Evolutionary conservation across 257 asterid species (phyloP).

Genomic region (Echites panduratus): DNA sequence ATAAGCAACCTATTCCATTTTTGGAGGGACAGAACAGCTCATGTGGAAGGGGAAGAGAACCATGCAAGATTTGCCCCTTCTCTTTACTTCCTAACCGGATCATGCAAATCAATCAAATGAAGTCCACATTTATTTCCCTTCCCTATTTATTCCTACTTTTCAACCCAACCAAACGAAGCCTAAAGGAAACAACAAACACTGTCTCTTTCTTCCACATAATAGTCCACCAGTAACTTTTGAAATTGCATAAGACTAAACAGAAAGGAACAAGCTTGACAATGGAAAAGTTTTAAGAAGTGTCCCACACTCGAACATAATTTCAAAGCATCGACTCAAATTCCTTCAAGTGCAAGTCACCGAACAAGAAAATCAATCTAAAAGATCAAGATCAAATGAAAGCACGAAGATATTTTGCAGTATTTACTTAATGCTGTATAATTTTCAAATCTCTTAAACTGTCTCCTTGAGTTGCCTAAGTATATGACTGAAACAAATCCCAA

Average conservation of each 20-base stretch:
- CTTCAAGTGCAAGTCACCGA: neutral
- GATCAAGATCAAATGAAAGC: neutral
- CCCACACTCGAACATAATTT: neutral
- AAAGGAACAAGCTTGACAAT: neutral
- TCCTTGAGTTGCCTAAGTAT: neutral
- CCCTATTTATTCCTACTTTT: neutral
- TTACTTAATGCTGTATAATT: neutral
- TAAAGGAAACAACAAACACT: neutral
- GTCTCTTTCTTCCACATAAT: neutral
- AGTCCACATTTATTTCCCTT: neutral
- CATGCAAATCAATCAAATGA: neutral
- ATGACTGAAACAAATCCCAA: neutral
- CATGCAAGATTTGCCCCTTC: too few relatives aligned
- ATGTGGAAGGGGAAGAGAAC: too few relatives aligned
- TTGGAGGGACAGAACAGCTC: too few relatives aligned
- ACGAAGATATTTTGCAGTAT: neutral
- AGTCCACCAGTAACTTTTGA: neutral
- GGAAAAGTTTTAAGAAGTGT: neutral
- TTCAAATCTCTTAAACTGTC: neutral
- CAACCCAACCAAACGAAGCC: neutral
- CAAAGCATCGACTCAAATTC: neutral
- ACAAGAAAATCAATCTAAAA: slow-evolving; percentile 3
- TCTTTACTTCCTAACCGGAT: neutral
- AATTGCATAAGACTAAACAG: neutral
- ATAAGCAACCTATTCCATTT: too few relatives aligned